Percentiles rank a stretch among this genome's conserved stretches.
Conservation (phyloP, 148 eudicot species). For the Persicaria tinctoria region DNA sequence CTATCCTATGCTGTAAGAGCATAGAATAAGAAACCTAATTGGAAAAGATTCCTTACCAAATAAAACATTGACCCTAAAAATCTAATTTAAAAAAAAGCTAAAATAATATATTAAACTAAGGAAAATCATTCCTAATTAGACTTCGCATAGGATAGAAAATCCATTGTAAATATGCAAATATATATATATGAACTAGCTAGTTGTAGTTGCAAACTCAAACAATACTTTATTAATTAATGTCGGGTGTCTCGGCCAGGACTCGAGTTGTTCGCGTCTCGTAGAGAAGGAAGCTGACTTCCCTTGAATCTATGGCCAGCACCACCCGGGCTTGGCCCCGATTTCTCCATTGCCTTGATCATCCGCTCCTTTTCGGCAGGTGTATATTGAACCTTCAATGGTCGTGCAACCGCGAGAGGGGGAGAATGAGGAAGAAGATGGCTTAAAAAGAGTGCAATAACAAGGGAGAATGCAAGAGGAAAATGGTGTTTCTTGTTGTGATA, state of each 20-base stretch:
- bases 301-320: constrained; percentile 3
- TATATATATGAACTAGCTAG: no score
- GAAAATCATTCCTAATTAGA: no score
- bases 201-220: no score
- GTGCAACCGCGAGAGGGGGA: background rate
- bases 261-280: background rate
- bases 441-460: constrained; percentile 1
- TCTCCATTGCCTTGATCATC: background rate
- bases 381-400: background rate
- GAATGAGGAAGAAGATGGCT: constrained; percentile 7
- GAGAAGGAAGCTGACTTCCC: background rate
- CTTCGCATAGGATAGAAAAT: no score
- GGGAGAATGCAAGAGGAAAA: constrained; percentile 3
- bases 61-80: no score
- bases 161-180: no score
- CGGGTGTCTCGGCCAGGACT: background rate
- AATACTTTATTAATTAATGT: background rate
- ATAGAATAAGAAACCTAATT: no score
- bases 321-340: constrained; percentile 6
- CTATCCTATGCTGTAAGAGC: no score
- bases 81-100: no score
- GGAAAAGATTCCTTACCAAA: no score
- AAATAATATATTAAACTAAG: no score
- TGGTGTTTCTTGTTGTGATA: background rate
- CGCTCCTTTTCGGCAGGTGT: background rate